Evolutionary conservation across 1,284 basidiomycete genomes (phyloP).

Genomic region (Fomitiporia mediterranea): DNA sequence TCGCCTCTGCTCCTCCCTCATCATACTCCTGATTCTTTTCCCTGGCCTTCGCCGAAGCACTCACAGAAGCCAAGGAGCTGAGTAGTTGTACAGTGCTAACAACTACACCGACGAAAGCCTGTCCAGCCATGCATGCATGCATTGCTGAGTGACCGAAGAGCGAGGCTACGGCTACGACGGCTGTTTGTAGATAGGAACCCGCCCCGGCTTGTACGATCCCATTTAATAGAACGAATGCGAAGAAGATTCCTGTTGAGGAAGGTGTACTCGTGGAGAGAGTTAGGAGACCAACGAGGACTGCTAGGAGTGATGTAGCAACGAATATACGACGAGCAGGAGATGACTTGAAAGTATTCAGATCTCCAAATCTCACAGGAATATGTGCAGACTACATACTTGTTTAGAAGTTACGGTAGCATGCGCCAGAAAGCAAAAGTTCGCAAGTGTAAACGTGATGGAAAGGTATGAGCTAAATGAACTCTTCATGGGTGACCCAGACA

Average conservation of each 20-base stretch:
- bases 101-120: slow-evolving; percentile 71
- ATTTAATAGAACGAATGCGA: slow-evolving; percentile 57
- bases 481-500: slow-evolving; percentile 51
- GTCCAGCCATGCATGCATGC: slow-evolving; percentile 69
- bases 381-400: slow-evolving; percentile 41
- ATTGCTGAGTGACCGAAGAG: slow-evolving; percentile 65
- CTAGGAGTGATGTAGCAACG: slow-evolving; percentile 40
- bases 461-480: slow-evolving; percentile 67
- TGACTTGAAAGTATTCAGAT: slow-evolving; percentile 30
- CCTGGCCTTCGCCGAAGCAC: slow-evolving; percentile 27
- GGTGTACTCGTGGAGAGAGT: slow-evolving; percentile 52
- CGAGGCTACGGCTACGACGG: slow-evolving; percentile 66
- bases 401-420: slow-evolving; percentile 66
- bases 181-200: slow-evolving; percentile 65
- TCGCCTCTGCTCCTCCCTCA: slow-evolving; percentile 46
- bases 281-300: slow-evolving; percentile 49
- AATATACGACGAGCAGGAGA: slow-evolving; percentile 50
- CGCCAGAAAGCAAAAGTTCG: slow-evolving; percentile 64
- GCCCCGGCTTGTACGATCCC: slow-evolving; percentile 50
- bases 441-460: slow-evolving; percentile 55
- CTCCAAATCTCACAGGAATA: slow-evolving; percentile 8
- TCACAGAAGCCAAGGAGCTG: slow-evolving; percentile 52
- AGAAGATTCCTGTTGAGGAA: slow-evolving; percentile 52
- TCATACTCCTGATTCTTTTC: slow-evolving; percentile 29
- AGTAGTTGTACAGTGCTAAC: slow-evolving; percentile 69